Percentiles rank a stretch among this genome's conserved stretches.
Evolutionary conservation across 108 stramenopile species (phyloP).

Genomic region (Cyclotella sp.): DNA sequence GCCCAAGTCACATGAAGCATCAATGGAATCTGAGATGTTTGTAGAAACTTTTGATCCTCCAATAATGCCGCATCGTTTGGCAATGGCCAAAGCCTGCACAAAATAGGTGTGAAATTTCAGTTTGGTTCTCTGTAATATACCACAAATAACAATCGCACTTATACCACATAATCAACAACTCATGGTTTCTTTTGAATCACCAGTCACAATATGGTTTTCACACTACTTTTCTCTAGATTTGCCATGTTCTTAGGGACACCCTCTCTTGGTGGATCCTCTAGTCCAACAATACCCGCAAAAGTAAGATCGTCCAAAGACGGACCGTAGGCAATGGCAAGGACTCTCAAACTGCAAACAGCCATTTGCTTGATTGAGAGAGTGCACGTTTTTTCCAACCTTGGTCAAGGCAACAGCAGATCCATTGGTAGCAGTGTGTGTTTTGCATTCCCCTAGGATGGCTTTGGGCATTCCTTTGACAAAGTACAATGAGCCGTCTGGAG

Average conservation of each 20-base stretch:
- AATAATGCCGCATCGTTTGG: constrained; percentile 85
- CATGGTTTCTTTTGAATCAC: constrained; percentile 91
- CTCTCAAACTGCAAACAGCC: constrained; percentile 87
- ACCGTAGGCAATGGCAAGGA: constrained; percentile 91
- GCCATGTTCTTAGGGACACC: constrained; percentile 84
- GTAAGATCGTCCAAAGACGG: constrained; percentile 61
- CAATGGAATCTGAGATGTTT: background rate
- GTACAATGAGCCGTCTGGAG: constrained; percentile 64
- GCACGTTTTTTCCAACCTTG: constrained; percentile 58
- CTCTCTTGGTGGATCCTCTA: constrained; percentile 93
- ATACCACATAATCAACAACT: background rate
- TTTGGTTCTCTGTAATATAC: too few species aligned
- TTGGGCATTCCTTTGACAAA: constrained; percentile 98
- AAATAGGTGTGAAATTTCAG: background rate
- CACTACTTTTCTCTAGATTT: constrained; percentile 71
- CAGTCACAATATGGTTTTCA: constrained; percentile 87
- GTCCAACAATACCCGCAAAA: constrained; percentile 92
- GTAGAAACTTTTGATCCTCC: constrained; percentile 30
- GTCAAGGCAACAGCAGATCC: constrained; percentile 62
- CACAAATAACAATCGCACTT: too few species aligned
- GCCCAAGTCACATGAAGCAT: background rate
- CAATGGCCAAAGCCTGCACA: constrained; percentile 85
- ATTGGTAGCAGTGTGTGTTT: constrained; percentile 56
- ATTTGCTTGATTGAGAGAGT: constrained; percentile 69
- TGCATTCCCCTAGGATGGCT: constrained; percentile 82